phyloP scores from a whole-genome alignment of 1,284 basidiomycete genomes.

The Marasmius tenuissimus region DNA sequence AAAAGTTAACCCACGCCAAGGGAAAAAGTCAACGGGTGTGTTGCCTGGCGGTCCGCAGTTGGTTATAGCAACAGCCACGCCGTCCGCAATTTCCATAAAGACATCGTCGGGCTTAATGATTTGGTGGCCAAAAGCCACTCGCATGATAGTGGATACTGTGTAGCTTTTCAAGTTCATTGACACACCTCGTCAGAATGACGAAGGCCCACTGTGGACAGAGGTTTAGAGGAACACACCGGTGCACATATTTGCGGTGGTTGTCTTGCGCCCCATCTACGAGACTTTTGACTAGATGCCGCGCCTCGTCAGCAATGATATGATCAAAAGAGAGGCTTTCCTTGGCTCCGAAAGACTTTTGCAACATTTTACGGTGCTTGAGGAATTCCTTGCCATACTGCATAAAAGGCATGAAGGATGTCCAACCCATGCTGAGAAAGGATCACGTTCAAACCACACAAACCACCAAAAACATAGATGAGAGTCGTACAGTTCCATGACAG shows the following conservation, averaged over 20 bases:
- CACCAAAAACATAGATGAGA: conserved; percentile 3
- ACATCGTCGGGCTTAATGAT: conserved; percentile 21
- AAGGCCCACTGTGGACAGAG: no score
- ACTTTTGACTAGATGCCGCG: conserved; percentile 15
- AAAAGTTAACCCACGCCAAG: conserved; percentile 12
- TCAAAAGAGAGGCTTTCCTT: no score
- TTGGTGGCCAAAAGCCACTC: no score
- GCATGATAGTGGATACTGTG: conserved; percentile 19
- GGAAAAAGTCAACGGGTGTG: conserved; percentile 22
- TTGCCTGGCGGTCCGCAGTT: conserved; percentile 18
- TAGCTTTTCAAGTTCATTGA: conserved; percentile 18
- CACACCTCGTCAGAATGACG: not conserved
- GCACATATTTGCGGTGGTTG: conserved; percentile 11
- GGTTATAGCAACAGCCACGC: conserved; percentile 8
- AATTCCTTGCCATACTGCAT: conserved; percentile 20
- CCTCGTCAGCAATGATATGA: conserved; percentile 14
- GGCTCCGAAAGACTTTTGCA: conserved; percentile 16
- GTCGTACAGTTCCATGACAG: conserved; percentile 10
- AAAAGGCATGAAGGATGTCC: conserved; percentile 15
- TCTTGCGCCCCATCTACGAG: conserved; percentile 6
- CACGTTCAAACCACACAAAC: conserved; percentile 15
- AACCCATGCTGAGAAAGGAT: conserved; percentile 21
- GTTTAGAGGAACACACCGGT: conserved; percentile 10
- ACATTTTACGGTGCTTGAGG: conserved; percentile 18
- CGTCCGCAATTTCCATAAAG: conserved; percentile 14